These are phyloP conservation scores for Cutaneotrichosporon sp. DNA, from an alignment of 1,284 basidiomycete species.

Conservation along the genomic window DNA sequence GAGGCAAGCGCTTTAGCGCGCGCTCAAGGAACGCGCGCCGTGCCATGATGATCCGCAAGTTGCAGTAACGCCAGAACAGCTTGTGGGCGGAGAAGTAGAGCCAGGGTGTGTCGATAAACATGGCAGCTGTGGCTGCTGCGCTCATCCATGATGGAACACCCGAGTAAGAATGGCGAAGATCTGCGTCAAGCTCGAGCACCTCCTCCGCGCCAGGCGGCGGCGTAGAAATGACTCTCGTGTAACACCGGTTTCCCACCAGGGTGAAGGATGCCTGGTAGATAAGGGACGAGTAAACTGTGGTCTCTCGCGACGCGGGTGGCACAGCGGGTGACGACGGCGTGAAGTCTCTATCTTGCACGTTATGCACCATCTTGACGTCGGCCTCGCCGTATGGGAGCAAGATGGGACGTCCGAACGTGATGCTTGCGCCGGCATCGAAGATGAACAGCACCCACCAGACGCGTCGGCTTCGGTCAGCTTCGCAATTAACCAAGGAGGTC, in stretches of 20 bases:
- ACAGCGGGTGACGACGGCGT: constrained; percentile 11
- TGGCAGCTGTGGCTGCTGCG: not conserved
- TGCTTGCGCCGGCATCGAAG: constrained; percentile 26
- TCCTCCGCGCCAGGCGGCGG: constrained; percentile 17
- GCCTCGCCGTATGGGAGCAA: constrained; percentile 21
- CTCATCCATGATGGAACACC: constrained; percentile 18
- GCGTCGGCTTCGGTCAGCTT: constrained; percentile 15
- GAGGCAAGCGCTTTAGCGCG: constrained; percentile 14
- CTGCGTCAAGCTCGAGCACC: constrained; percentile 18
- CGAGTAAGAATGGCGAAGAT: constrained; percentile 13
- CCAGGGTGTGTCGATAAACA: constrained; percentile 19
- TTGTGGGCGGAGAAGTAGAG: constrained; percentile 24
- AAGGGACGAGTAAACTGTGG: constrained; percentile 22
- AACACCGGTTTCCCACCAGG: constrained; percentile 16
- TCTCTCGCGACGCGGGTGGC: constrained; percentile 9
- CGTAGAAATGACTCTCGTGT: constrained; percentile 19
- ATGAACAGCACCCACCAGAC: constrained; percentile 32
- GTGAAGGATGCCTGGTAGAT: constrained; percentile 21
- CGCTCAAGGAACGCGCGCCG: constrained; percentile 23
- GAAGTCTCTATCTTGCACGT: constrained; percentile 20
- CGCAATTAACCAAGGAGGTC: no score
- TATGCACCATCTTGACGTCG: constrained; percentile 19
- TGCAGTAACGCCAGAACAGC: constrained; percentile 27
- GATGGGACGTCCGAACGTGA: constrained; percentile 31
- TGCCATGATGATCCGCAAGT: constrained; percentile 24